Conservation (phyloP, 257 asterid genomes). For the Solanum virginianum region DNA sequence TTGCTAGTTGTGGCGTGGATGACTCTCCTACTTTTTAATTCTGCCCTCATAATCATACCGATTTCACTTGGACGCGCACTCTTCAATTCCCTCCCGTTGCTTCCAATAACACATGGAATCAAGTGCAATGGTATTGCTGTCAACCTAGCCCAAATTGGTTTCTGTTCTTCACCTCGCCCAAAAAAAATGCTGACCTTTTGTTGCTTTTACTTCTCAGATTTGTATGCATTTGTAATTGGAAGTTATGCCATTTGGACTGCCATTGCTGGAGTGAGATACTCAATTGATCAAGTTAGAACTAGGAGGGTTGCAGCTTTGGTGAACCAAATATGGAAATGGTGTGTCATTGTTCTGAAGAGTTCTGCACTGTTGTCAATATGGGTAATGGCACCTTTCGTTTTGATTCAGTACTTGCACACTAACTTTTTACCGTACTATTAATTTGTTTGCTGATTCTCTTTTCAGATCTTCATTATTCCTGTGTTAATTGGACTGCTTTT, state of each 20-base stretch:
- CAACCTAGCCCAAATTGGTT: not conserved
- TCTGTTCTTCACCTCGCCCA: not conserved
- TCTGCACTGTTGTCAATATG: constrained; percentile 71
- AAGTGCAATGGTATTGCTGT: constrained; percentile 75
- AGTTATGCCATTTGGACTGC: constrained; percentile 96
- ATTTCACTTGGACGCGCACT: constrained; percentile 80
- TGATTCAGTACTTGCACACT: not conserved
- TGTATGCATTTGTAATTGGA: constrained; percentile 91
- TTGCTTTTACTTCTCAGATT: constrained; percentile 24
- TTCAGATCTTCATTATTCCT: constrained; percentile 83
- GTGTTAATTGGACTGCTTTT: constrained; percentile 86
- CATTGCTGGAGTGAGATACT: constrained; percentile 82
- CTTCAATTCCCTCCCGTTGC: constrained; percentile 74
- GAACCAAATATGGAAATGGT: constrained; percentile 83
- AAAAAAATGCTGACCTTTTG: not conserved
- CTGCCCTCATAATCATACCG: constrained; percentile 77
- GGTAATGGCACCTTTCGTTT: constrained; percentile 36
- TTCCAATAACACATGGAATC: constrained; percentile 86
- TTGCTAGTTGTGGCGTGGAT: constrained; percentile 89
- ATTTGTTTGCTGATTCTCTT: constrained; percentile 1
- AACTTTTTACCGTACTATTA: not conserved
- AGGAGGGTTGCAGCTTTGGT: constrained; percentile 55
- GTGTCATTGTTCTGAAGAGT: constrained; percentile 79
- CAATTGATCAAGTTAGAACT: constrained; percentile 57
- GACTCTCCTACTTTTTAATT: constrained; percentile 76